A percentile compares a stretch with the other conserved stretches of the same genome.
Conservation (phyloP, 1,284 basidiomycete genomes). For the Apiotrichum domesticum region DNA sequence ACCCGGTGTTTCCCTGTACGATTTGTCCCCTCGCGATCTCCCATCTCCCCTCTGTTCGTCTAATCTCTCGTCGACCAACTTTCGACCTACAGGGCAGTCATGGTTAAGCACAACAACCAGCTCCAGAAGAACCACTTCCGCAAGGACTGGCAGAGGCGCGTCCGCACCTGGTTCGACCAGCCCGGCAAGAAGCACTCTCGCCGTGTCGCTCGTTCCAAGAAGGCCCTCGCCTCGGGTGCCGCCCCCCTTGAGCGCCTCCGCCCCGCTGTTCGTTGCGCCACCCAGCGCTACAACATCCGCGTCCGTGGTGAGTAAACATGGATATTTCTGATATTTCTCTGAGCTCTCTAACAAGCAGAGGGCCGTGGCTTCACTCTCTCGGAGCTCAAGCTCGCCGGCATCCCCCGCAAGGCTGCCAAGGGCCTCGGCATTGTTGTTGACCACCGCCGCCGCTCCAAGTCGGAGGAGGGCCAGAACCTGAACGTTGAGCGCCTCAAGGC, state of each 20-base stretch:
- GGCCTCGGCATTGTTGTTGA: conserved; percentile 94
- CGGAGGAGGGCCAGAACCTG: conserved; percentile 92
- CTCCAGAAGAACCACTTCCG: conserved; percentile 93
- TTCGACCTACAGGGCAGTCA: conserved; percentile 8
- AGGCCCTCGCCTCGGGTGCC: conserved; percentile 86
- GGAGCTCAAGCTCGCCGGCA: conserved; percentile 95
- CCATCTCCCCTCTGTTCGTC: not conserved
- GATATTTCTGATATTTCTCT: no score
- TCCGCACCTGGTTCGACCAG: conserved; percentile 77
- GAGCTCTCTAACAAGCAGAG: conserved; percentile 48
- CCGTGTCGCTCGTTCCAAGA: conserved; percentile 84
- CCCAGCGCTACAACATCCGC: conserved; percentile 98
- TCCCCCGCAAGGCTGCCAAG: conserved; percentile 89
- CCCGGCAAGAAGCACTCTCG: conserved; percentile 96
- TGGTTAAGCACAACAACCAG: conserved; percentile 49
- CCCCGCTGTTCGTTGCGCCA: conserved; percentile 94
- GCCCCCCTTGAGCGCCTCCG: conserved; percentile 88
- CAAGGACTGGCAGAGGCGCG: conserved; percentile 76
- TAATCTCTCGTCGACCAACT: not conserved
- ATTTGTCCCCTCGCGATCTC: not conserved
- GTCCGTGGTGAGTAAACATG: conserved; percentile 55
- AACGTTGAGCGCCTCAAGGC: conserved; percentile 94
- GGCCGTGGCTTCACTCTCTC: conserved; percentile 93
- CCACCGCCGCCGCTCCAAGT: conserved; percentile 93
- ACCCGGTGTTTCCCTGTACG: not conserved